Evolutionary conservation across 208 protist genomes (phyloP).

Genomic region (Spongospora subterranea): DNA sequence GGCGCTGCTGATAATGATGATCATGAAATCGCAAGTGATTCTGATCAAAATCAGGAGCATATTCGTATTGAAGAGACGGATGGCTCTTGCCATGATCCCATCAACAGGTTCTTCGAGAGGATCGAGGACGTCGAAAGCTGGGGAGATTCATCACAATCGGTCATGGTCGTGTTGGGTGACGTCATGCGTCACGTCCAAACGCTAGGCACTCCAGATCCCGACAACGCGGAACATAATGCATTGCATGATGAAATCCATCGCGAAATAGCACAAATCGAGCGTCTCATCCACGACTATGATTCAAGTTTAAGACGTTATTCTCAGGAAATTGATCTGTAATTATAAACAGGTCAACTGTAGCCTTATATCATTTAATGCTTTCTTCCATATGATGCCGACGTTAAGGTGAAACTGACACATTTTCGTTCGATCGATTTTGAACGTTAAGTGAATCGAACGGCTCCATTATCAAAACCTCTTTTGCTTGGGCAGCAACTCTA

Average conservation of each 20-base stretch:
- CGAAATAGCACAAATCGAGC: constrained; percentile 53
- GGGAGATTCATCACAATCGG: constrained; percentile 20
- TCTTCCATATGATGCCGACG: no score
- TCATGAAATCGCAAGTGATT: not conserved
- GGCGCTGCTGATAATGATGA: not conserved
- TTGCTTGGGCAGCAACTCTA: no score
- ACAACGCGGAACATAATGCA: constrained; percentile 31
- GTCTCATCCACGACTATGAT: not conserved
- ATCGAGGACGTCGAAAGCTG: constrained; percentile 41
- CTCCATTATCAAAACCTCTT: no score
- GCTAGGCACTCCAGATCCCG: not conserved
- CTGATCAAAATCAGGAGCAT: not conserved
- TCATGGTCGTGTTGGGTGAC: constrained; percentile 22
- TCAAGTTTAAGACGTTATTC: not conserved
- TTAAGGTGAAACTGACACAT: no score
- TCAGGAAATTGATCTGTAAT: no score
- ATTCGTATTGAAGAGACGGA: not conserved
- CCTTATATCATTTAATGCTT: no score
- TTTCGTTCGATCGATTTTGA: no score
- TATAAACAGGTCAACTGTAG: no score
- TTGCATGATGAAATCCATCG: constrained; percentile 25
- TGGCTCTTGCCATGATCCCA: not conserved
- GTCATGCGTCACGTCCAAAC: constrained; percentile 48
- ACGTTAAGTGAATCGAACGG: no score
- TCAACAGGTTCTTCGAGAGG: constrained; percentile 12